Evolutionary conservation across 2,329 filamentous ascomycete species (phyloP), one percentile per base, ranked within the genome.

Genomic region (Lasiodiplodia theobromae): DNA sequence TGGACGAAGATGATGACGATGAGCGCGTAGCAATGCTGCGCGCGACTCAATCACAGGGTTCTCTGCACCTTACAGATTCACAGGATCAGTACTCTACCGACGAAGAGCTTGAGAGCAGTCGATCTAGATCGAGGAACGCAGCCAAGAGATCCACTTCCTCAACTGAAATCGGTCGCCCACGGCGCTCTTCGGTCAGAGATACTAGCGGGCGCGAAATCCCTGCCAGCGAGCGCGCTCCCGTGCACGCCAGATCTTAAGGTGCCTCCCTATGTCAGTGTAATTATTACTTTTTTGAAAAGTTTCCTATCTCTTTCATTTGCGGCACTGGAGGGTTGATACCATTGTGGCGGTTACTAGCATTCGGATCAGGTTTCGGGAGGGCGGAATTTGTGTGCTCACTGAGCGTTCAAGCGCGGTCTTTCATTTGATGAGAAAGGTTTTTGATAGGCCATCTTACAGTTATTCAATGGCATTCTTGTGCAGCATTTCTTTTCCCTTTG

Each of bases 11-110:
- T 66, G 80, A 80, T 65, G 79, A 81, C 63, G 83, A 87, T 68
- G 89, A 89, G 81, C 83, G 83, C 72, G 85, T 85, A 69, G 84
- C 83, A 70, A 91, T 90, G 88, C 80, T 91, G 66, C 81, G 83
- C 65, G 73, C 75, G 70, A 78, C 79, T 54, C 74, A 76, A 71
- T 74, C 74, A 69, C 75, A 71, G 70, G 76, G 44, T 51, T 53
- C 34, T 28, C 40, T 67, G 38, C 65, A 67, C 47, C 53, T 60
- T n/a, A 58, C 65, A 28, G 70, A 71, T 57, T 72, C 73, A 62
- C 70, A 75, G 63, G 77, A 78, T 31, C 73, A 72, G 64, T 68
- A 71, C 60, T 76, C 72, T 75, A 74, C 75, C 56, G 74, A 74
- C 71, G 74, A 75, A 71, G 57, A 68, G 44, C 25, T 47, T 31